Percentiles rank a stretch among this genome's conserved stretches.
Conservation (phyloP, 2,329 filamentous ascomycete species). For the Aspergillus pseudoglaucus region DNA sequence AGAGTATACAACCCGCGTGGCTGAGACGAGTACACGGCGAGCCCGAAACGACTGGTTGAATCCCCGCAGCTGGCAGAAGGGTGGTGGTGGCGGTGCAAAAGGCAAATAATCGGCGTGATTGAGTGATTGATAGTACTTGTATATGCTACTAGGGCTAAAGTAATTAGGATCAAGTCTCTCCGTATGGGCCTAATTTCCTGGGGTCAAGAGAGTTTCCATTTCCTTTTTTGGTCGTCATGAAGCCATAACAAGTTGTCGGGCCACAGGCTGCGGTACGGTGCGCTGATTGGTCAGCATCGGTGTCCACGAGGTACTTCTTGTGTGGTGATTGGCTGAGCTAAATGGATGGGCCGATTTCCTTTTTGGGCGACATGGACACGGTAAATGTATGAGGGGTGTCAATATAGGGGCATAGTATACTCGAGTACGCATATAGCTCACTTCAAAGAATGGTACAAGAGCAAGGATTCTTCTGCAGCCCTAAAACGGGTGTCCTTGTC, state of each 20-base stretch:
- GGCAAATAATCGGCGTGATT: too few species aligned
- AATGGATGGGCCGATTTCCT: neutral
- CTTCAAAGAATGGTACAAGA: neutral
- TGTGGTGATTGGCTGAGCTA: neutral
- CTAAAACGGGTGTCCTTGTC: too few species aligned
- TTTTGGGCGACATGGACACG: neutral
- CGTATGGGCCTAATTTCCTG: too few species aligned
- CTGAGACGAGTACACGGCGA: too few species aligned
- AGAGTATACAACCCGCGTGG: too few species aligned
- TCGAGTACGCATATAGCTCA: neutral
- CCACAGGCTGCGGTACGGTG: neutral
- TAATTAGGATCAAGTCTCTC: too few species aligned
- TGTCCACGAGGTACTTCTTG: neutral
- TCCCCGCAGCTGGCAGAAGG: too few species aligned
- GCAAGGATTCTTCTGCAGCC: neutral
- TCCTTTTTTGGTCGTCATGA: neutral
- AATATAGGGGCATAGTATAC: neutral
- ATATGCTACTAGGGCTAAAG: too few species aligned
- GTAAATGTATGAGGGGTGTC: neutral
- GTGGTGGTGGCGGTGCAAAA: too few species aligned
- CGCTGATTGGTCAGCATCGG: neutral
- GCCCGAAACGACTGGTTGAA: too few species aligned
- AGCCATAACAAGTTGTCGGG: neutral
- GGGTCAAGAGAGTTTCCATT: neutral
- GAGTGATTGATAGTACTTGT: too few species aligned